A percentile compares a stretch with the other conserved stretches of the same genome.
These are phyloP conservation scores for Rhizopogon sp. DNA, from an alignment of 768 basidiomycete genomes.

Conservation along the genomic window DNA sequence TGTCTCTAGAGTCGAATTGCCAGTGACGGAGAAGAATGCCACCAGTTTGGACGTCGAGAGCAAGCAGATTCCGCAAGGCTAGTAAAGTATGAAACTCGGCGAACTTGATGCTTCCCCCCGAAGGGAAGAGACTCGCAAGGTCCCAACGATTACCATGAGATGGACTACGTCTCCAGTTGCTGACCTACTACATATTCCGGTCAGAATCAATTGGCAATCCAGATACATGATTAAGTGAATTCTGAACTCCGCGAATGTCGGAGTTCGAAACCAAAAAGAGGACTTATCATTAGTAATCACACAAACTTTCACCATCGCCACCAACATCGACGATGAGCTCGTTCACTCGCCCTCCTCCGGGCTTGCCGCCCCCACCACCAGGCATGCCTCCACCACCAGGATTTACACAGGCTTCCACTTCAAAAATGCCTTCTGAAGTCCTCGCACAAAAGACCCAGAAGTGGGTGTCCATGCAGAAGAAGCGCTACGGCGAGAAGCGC, in stretches of 20 bases:
- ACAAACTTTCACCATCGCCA: slow-evolving; percentile 18
- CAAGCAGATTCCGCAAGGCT: no score
- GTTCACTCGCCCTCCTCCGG: slow-evolving; percentile 28
- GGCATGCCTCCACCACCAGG: slow-evolving; percentile 35
- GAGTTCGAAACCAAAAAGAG: slow-evolving; percentile 13
- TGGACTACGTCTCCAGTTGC: no score
- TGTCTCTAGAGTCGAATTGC: no score
- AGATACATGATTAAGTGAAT: neutral
- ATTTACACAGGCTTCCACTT: slow-evolving; percentile 28
- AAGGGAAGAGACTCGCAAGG: no score
- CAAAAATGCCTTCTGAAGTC: slow-evolving; percentile 56
- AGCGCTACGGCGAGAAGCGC: slow-evolving; percentile 87
- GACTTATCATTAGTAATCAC: slow-evolving; percentile 20
- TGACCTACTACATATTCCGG: no score
- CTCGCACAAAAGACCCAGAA: slow-evolving; percentile 92
- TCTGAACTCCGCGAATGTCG: slow-evolving; percentile 9
- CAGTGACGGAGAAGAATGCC: no score
- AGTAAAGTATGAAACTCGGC: no score
- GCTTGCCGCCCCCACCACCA: slow-evolving; percentile 33
- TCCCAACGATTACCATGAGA: no score
- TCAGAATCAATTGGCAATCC: no score
- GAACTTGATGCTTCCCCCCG: no score
- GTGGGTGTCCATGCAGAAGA: slow-evolving; percentile 92
- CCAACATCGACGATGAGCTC: slow-evolving; percentile 28
- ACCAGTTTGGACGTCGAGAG: no score